Base-by-base conservation (phyloP, 768 basidiomycete species). In the Boletellus sp. region DNA sequence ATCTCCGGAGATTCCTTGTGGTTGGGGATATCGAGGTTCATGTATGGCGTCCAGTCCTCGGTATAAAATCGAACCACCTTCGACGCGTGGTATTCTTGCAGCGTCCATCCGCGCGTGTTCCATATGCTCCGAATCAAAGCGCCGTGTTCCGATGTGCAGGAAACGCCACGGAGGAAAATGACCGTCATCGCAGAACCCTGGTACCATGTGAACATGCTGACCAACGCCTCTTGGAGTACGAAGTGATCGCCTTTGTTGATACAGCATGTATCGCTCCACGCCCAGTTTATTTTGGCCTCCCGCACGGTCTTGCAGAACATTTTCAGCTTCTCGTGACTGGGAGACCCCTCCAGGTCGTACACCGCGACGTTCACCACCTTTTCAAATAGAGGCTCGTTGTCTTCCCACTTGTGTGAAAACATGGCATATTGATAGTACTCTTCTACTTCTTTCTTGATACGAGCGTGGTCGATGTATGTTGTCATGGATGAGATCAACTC, bases 81-180 rank as follows among this genome's bases (percentile, higher is more conserved):
- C 19, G 57, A 46, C 0, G 55, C 55, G 3, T 50, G 47, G 15
- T 58, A 57, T 42, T 57, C 56, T n/a, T 57, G 53, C 1, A 55
- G 16, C 9, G 51, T 47, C 45, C 42, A 47, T 1, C 5, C 45
- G 0, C 48, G 33, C 7, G 41, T 46, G n/a, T 45, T 42, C 55
- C 49, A 55, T 4, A 37, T 15, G 15, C 53, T 47, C 23, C 5
- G 33, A 13, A 10, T 3, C 5, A 55, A 40, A 16, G 32, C 51
- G 1, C 47, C 45, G 6, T 19, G 32, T 7, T 17, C 8, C 2
- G 53, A 52, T 1, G n/a, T 41, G 3, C 16, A 38, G 11, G 6
- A 36, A 23, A 47, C 46, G 2, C 26, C 53, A 11, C 13, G 32
- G 20, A 54, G 53, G 26, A 28, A 38, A 6, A 54, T 1, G 15